phyloP scores from a whole-genome alignment of 2,329 filamentous ascomycete genomes.

The Penicillium occitanis region DNA sequence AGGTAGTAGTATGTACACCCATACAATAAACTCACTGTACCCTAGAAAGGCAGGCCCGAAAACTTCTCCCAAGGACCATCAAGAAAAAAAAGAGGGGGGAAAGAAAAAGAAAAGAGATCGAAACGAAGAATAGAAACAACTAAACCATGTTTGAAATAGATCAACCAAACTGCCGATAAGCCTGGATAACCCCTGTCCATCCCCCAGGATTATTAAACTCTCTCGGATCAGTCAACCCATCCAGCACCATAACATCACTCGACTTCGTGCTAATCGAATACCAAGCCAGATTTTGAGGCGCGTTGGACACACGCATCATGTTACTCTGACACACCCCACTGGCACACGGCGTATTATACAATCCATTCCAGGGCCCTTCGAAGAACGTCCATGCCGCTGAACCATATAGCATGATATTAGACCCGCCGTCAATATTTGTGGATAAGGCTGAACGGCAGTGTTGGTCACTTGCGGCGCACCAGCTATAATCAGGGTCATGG shows the following conservation, averaged over 20 bases:
- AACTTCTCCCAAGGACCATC: background rate
- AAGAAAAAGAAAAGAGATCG: background rate
- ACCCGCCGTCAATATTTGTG: slow-evolving; percentile 34
- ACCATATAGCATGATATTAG: slow-evolving; percentile 34
- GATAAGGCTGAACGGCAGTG: slow-evolving; percentile 34
- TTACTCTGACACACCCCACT: slow-evolving; percentile 34
- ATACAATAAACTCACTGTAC: background rate
- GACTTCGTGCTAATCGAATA: slow-evolving; percentile 34
- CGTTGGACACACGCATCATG: slow-evolving; percentile 34
- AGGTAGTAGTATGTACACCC: slow-evolving; percentile 4
- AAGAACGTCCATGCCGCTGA: slow-evolving; percentile 39
- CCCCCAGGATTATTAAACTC: slow-evolving; percentile 32
- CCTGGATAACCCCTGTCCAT: slow-evolving; percentile 35
- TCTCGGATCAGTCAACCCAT: slow-evolving; percentile 29
- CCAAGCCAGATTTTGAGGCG: slow-evolving; percentile 30
- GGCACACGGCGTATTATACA: slow-evolving; percentile 31
- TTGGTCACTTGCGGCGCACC: slow-evolving; percentile 30
- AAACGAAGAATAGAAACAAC: background rate
- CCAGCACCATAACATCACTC: slow-evolving; percentile 33
- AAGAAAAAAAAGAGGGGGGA: background rate
- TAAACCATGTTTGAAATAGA: background rate
- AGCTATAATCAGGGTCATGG: slow-evolving; percentile 35
- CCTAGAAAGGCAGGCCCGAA: background rate
- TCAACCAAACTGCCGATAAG: slow-evolving; percentile 24
- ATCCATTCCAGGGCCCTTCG: slow-evolving; percentile 24